Evolutionary conservation across 352 stramenopile species (phyloP), one percentile per base, ranked within the genome.

Genomic region (Globisporangium megalacanthum): DNA sequence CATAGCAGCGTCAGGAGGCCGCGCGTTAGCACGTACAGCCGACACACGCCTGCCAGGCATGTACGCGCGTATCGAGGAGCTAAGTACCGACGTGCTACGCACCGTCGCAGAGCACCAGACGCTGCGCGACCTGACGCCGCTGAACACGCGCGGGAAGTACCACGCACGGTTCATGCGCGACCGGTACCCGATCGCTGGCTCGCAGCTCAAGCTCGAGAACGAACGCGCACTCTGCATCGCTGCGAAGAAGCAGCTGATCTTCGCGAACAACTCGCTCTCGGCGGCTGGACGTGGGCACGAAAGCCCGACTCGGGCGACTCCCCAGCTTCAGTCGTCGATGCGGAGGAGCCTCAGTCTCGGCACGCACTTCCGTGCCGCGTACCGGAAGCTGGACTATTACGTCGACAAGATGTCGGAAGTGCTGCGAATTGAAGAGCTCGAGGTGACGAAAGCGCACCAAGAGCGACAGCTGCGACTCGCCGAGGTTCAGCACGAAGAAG

Each of bases 91-190:
- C 20, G 52, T 68, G 47, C 59, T 90, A 51, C 75, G 75, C 29
- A 37, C 71, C 14, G 56, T 89, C 20, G 78, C 80, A 10, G 69
- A 77, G 20, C 72, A 72, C 31, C 61, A 84, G 33, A 39, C 65
- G 13, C 47, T 72, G 39, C 49, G 49, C 11, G 66, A 80, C 6
- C 62, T 75, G 57, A 55, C 56, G 17, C 72, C 74, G 10, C 51
- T 83, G 13, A 86, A 91, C 56, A 72, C 69, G 10, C 56, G 64
- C 6, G 83, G 83, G 13, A 88, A 89, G 51, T 93, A 91, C 66
- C 80, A 93, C 60, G 25, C 61, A 14, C 72, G 68, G 15, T 89
- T 67, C 49, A 81, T 93, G 66, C 83, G 81, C 52, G 68, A 90
- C 50, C 59, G 64, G 51, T 93, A 85, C 49, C 83, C 80, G 39